Evolutionary conservation across 1,284 basidiomycete genomes (phyloP), one percentile per base, ranked within the genome.

Genomic region (Golubevia pallescens): DNA sequence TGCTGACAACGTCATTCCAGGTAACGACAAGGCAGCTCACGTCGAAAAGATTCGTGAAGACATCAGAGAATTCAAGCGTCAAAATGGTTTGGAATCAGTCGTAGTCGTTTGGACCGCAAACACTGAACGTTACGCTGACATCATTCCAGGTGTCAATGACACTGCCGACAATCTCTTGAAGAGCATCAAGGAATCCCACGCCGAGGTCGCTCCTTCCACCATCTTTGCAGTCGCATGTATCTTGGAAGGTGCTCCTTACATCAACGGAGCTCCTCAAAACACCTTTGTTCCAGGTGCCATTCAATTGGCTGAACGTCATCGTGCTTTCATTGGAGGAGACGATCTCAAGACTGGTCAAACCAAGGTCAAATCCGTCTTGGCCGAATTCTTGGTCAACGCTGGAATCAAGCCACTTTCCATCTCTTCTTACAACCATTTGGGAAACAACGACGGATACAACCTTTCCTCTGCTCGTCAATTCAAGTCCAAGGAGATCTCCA

Each of bases 231-330:
- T 98, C 69, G 96, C 95, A 3, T 90, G 95, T 38, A 97, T 99
- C 86, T 92, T 97, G 74, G 96, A 98, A 87, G 92, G 92, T 69
- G 91, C 92, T 77, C 94, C 96, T 32, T 98, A 96, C 89, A 91
- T 99, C 86, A 99, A 98, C 84, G 96, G 96, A 63, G 95, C 95
- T 23, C 96, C 96, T 20, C 96, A 99, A 89, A 99, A 99, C 90
- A 98, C 96, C 5, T 98, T 98, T 84, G 95, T 99, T 34, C 96
- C 97, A 1, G 96, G 97, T 78, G 92, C 92, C 78, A 93, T 99
- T 83, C 89, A 92, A 84, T 93, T 99, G 70, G 94, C 96, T 60
- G 95, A 98, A 89, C 89, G 91, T 77, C 87, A 93, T 81, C 89
- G 92, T 85, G 92, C 94, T 7, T 98, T 98, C 89, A 97, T 99